Conservation (phyloP, 148 eudicot species). For the Chenopodium berlandieri region DNA sequence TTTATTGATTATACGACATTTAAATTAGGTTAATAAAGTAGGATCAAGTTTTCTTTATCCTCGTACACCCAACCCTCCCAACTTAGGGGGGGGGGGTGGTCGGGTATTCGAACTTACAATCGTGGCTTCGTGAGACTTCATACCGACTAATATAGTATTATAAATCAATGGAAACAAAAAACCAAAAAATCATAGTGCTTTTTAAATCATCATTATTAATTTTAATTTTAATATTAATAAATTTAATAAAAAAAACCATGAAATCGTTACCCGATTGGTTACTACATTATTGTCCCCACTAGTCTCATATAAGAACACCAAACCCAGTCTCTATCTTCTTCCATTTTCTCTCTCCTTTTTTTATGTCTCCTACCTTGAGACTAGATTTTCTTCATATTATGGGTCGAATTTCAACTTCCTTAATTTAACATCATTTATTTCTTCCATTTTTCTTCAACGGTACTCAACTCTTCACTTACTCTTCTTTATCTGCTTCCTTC, state of each 20-base stretch:
- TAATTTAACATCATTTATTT: slow-evolving; percentile 1
- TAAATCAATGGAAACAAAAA: too few relatives aligned
- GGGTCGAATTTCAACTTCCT: slow-evolving; percentile 9
- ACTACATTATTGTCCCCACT: background rate
- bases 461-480: background rate
- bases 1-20: too few relatives aligned
- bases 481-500: background rate
- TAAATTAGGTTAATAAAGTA: too few relatives aligned
- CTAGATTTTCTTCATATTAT: slow-evolving; percentile 21
- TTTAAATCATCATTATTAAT: too few relatives aligned
- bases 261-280: slow-evolving; percentile 19
- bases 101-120: too few relatives aligned
- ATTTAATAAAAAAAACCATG: background rate
- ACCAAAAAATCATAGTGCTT: too few relatives aligned
- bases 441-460: slow-evolving; percentile 9
- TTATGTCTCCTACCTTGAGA: slow-evolving; percentile 19
- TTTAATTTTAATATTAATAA: too few relatives aligned
- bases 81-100: too few relatives aligned
- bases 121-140: too few relatives aligned
- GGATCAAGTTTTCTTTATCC: too few relatives aligned
- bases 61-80: too few relatives aligned
- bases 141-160: too few relatives aligned
- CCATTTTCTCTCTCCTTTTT: background rate
- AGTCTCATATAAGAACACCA: slow-evolving; percentile 11
- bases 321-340: background rate